Evolutionary conservation across 495 filamentous ascomycete genomes (phyloP), one percentile per base, ranked within the genome.

Genomic region (Tuber indicum): DNA sequence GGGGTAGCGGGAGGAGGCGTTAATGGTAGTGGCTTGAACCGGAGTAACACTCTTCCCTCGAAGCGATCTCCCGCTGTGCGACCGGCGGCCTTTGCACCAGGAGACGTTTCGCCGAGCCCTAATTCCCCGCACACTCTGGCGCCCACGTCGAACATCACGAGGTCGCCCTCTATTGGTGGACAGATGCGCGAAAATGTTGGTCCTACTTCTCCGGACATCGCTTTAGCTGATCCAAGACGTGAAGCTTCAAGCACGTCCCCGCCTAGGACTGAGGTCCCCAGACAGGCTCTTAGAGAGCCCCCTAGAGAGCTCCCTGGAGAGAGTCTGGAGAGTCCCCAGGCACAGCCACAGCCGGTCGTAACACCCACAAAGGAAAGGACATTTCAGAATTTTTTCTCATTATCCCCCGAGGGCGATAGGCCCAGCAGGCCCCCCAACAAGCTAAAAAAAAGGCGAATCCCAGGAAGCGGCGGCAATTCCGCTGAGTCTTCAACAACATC

Each of bases 31-130:
- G 93, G 93, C 12, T 88, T 99, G 52, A 91, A 92, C 77, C 88
- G 96, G 80, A 98, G 94, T 85, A 99, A 98, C 84, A 99, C 96
- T 14, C 85, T 98, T 26, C 96, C 96, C n/a, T 95, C 94, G 3
- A 96, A 96, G 84, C 93, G 90, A 86, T 94, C 95, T 1, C 93
- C 94, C 26, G 90, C 88, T 32, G 86, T 88, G 7, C 85, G 86
- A 16, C 85, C 86, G 45, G 88, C 90, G 41, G 85, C 89, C 8
- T 88, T 89, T 75, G 84, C 86, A 36, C 12, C 58, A 72, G 86
- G 89, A 70, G 83, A 82, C 36, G 81, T 84, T 47, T 81, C 80
- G 12, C 85, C 87, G 26, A 79, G 72, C 75, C 79, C 83, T 75
- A 81, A 69, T 36, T 81, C 79, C 81, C 85, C 82, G 4, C 81